phyloP scores from a whole-genome alignment of 2,329 filamentous ascomycete species.

The Nannizziopsis barbatae region DNA sequence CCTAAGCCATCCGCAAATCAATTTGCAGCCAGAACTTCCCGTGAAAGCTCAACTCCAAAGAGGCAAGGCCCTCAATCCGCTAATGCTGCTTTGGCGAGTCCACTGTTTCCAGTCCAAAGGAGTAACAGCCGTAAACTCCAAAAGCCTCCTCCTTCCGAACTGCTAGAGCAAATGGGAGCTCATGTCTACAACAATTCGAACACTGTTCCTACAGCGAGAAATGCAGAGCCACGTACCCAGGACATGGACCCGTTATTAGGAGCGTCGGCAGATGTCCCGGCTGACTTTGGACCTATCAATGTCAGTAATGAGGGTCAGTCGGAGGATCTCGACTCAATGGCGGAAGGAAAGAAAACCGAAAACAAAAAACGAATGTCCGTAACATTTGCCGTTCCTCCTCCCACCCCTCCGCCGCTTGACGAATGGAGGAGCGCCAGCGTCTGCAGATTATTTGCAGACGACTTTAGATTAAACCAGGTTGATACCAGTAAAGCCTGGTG shows the following conservation, averaged over 20 bases:
- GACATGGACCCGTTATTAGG: not conserved
- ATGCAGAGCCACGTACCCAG: too few relatives aligned
- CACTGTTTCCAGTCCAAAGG: conserved; percentile 7
- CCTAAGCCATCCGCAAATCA: conserved; percentile 3
- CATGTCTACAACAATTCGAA: not conserved
- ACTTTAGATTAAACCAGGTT: conserved; percentile 49
- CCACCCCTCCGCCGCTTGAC: conserved; percentile 35
- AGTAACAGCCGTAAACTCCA: conserved; percentile 16
- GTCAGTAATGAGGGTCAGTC: conserved; percentile 8
- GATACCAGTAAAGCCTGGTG: conserved; percentile 57
- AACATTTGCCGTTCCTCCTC: conserved; percentile 38
- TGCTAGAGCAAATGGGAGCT: not conserved
- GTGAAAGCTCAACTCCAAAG: not conserved
- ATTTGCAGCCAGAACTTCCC: not conserved
- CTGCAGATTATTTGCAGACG: conserved; percentile 46
- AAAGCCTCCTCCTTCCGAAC: conserved; percentile 11
- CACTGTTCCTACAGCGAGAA: not conserved
- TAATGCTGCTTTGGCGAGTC: not conserved
- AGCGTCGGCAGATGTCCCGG: not conserved
- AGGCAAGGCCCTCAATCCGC: not conserved
- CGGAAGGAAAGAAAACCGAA: conserved; percentile 18
- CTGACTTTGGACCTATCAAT: conserved; percentile 6
- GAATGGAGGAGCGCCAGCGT: conserved; percentile 62
- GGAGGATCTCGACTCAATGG: conserved; percentile 14
- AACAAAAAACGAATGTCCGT: conserved; percentile 33